phyloP scores from a whole-genome alignment of 1,284 basidiomycete species.

The Wolfiporia cocos region DNA sequence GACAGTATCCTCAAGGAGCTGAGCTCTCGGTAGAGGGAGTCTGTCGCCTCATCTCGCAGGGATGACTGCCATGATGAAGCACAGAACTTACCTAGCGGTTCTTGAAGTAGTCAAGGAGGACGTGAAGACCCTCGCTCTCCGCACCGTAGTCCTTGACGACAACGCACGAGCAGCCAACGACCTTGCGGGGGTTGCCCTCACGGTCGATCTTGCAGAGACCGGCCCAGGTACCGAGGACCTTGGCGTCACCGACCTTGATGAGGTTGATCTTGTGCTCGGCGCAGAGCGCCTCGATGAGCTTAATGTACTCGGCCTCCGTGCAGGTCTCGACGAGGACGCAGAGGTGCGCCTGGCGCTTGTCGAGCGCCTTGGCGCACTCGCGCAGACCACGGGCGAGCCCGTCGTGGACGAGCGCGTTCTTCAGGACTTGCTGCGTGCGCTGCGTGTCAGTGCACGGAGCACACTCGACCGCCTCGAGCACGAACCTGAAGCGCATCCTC shows the following conservation, averaged over 20 bases:
- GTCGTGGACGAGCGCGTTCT: constrained; percentile 96
- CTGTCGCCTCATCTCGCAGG: constrained; percentile 71
- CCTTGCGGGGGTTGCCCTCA: constrained; percentile 97
- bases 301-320: constrained; percentile 99
- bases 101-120: constrained; percentile 97
- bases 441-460: constrained; percentile 1
- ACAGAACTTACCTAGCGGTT: constrained; percentile 56
- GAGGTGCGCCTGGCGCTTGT: constrained; percentile 98
- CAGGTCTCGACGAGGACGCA: constrained; percentile 99
- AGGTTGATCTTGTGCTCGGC: constrained; percentile 99
- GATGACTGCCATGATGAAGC: constrained; percentile 9
- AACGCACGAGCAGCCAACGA: constrained; percentile 95
- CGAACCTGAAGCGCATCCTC: constrained; percentile 95
- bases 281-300: constrained; percentile 99
- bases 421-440: constrained; percentile 74
- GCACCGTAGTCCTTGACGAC: constrained; percentile 98
- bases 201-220: constrained; percentile 99
- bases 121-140: constrained; percentile 94
- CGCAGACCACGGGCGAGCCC: constrained; percentile 97
- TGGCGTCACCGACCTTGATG: constrained; percentile 97
- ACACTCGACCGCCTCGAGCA: constrained; percentile 7
- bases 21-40: constrained; percentile 81
- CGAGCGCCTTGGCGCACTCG: constrained; percentile 96
- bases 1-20: constrained; percentile 64
- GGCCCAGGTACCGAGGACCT: constrained; percentile 97